Evolutionary conservation across 2,329 filamentous ascomycete genomes (phyloP), one percentile per base, ranked within the genome.

Genomic region (Pseudogymnoascus sp.): DNA sequence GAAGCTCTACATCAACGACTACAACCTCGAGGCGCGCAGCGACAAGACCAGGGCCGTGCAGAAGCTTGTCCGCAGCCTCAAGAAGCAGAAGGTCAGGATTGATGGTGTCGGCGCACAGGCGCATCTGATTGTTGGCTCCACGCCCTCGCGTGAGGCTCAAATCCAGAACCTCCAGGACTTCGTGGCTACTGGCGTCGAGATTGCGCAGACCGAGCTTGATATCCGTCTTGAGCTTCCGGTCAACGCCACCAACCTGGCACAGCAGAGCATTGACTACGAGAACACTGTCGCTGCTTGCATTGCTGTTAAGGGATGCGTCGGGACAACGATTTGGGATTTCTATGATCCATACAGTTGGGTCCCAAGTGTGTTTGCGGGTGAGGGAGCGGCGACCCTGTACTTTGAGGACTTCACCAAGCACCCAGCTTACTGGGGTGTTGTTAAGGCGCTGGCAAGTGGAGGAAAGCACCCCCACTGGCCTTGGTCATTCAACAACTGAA

Each of bases 1-100:
- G 23, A 86, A 85, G 75, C 76, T 88, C 34, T 86, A 84, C 71
- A 83, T 83, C 74, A 86, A 86, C 72, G 83, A 86, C 73, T 88
- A 86, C 77, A 85, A 83, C 73, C 82, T 86, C 67, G 85, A 87
- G 73, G 76, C 74, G 61, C 75, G 77, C 62, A 74, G 75, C 12
- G 71, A 76, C 63, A 84, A 84, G 74, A 75, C 77, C 36, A 74
- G 72, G 0, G 77, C 78, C 1, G 67, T 78, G 7, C 72, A 77
- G 21, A 77, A 67, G 2, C 64, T 84, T 21, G 76, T 84, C 64
- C 70, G 76, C 64, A 73, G 78, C 23, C 67, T 83, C 60, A 74
- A 80, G 68, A 68, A 73, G 3, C 77, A 79, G 6, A 80, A 82
- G 12, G 78, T 79, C n/a, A 80, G 79, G 64, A 85, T 88, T 66